Base-by-base conservation (phyloP, 208 protist species). In the Strigomonas oncopelti region DNA sequence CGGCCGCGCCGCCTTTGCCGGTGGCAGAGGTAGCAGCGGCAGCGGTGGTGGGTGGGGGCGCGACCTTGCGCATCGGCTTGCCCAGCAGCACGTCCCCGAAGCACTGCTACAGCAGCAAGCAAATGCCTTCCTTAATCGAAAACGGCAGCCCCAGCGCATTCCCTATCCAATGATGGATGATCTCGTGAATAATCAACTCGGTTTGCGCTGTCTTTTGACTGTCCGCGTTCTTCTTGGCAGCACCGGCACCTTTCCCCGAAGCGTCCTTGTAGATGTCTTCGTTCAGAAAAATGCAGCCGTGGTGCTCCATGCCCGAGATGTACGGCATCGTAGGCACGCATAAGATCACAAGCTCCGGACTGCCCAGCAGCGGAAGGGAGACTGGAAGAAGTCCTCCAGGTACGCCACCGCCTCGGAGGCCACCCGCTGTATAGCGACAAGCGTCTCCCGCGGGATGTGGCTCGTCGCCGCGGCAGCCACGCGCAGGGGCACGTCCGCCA, bases 291-390 rank as follows among this genome's bases (percentile, higher is more conserved):
- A 93, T 87, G 38, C 72, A 84, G 36, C 87, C 74, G 76, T 95
- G 85, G 68, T 95, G 88, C 67, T 95, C 90, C 90, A 95, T 95
- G 14, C 90, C 90, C 0, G 80, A 83, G 36, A 95, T 91, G 66
- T 80, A 92, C 7, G 83, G 81, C 84, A 90, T 88, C 57, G 84
- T 91, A 9, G 90, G 90, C 8, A 60, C 85, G 22, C 92, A 61
- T 0, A 87, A 61, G 45, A 93, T 69, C 29, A 77, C 77, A 0
- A 95, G 64, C 42, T 81, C 60, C 5, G 58, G 51, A 46, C 74
- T 66, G 69, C 69, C 63, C 22, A 83, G 81, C 20, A 91, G 74
- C 9, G 87, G 87, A 0, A 93, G 66, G 86, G 84, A 22, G 75
- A 77, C 36, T 67, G 64, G 28, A 93, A 92, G 51, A 87, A 92